Base-by-base conservation (phyloP, 2,329 filamentous ascomycete species). In the Penicillium sp. region DNA sequence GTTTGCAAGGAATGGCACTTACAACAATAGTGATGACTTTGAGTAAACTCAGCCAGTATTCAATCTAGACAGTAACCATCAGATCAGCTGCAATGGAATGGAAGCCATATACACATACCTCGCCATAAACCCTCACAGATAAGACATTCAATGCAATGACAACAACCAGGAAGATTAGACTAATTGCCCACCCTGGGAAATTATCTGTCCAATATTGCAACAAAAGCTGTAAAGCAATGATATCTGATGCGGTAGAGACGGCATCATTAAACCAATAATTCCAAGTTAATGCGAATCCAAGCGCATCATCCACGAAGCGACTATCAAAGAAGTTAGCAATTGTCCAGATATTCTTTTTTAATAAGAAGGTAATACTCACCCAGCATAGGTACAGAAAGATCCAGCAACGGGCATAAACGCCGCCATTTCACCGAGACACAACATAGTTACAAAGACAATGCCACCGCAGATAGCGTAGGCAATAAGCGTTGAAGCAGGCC, bases 201-300 rank as follows among this genome's bases (percentile, higher is more conserved):
- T 76, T 74, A 39, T 78, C 74, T 32, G 75, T 77, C 81, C 81
- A 84, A 61, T 81, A 84, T 42, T 80, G 66, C 45, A 83, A 65
- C 2, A 84, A 60, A 2, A 84, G 66, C 60, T 81, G 78, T 31
- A 80, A 62, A 0, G 78, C 75, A 19, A 83, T 78, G 24, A 84
- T 66, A 65, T 85, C 81, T 0, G 79, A 72, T 0, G 81, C 81
- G 1, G 76, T 79, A 0, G 74, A 76, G 0, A 80, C 76, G 1
- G 80, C 81, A 65, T 84, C 80, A 61, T 84, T 83, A 58, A 83
- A 82, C 80, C 80, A 84, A 54, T 73, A 72, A 47, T 73, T 72
- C 71, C 72, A 73, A 7, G 69, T 72, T 22, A 72, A 55, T 19
- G 70, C 70, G 51, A 74, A 73, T 0, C 71, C 71, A 41, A 71